Evolutionary conservation across 2,329 filamentous ascomycete species (phyloP).

Genomic region (Dactylellina parvicollis): DNA sequence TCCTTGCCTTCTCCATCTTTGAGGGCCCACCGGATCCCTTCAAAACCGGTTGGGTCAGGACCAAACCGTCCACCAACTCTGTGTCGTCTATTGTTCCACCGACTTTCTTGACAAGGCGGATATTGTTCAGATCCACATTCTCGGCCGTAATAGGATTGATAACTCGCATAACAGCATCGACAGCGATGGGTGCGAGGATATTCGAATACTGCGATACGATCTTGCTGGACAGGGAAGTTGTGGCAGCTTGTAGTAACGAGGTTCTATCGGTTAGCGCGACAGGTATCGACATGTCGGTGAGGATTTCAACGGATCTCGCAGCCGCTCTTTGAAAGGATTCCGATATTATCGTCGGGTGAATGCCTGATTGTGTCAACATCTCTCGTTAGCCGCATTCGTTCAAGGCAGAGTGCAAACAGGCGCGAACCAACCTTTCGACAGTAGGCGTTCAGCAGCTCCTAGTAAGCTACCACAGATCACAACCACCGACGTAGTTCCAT

Average conservation of each 20-base stretch:
- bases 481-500: conserved; percentile 97
- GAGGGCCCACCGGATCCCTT: conserved; percentile 91
- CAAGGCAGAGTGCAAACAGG: background rate
- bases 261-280: conserved; percentile 87
- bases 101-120: conserved; percentile 95
- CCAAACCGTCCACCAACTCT: conserved; percentile 93
- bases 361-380: conserved; percentile 63
- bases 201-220: conserved; percentile 98
- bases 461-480: conserved; percentile 96
- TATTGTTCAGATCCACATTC: conserved; percentile 96
- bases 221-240: conserved; percentile 96
- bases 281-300: conserved; percentile 95
- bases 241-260: conserved; percentile 92
- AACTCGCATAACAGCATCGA: conserved; percentile 93
- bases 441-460: conserved; percentile 88
- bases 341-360: conserved; percentile 97
- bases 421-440: conserved; percentile 75
- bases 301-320: conserved; percentile 83
- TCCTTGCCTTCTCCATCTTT: conserved; percentile 96
- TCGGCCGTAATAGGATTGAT: conserved; percentile 96
- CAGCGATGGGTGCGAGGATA: conserved; percentile 94
- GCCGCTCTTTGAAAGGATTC: conserved; percentile 97
- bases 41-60: conserved; percentile 89
- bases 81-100: conserved; percentile 98
- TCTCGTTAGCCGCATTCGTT: background rate